Evolutionary conservation across 2,329 filamentous ascomycete species (phyloP).

Genomic region (Neonectria ditissima): DNA sequence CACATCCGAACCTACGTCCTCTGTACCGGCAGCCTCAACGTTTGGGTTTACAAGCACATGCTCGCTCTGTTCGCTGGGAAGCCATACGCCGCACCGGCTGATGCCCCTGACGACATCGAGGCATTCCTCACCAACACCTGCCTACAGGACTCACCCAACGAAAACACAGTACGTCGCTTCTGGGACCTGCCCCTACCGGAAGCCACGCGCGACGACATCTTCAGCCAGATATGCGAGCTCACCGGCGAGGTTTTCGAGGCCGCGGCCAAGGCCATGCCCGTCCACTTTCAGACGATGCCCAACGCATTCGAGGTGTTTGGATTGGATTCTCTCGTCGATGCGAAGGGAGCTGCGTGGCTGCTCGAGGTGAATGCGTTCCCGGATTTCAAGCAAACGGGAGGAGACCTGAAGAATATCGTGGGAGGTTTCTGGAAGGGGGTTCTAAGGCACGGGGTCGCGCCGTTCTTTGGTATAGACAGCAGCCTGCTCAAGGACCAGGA

Average conservation of each 20-base stretch:
- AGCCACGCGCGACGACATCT: constrained; percentile 72
- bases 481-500: constrained; percentile 37
- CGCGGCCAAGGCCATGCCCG: constrained; percentile 82
- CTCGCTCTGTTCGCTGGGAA: constrained; percentile 89
- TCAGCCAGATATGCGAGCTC: constrained; percentile 77
- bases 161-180: constrained; percentile 79
- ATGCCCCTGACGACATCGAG: constrained; percentile 65
- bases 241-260: constrained; percentile 88
- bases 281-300: constrained; percentile 90
- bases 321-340: constrained; percentile 88
- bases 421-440: constrained; percentile 81
- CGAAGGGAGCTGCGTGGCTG: constrained; percentile 73
- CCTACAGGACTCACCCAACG: constrained; percentile 73
- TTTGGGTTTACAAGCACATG: constrained; percentile 92
- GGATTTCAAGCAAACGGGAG: constrained; percentile 94
- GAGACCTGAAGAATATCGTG: constrained; percentile 78
- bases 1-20: constrained; percentile 94
- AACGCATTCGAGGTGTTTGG: constrained; percentile 95
- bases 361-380: constrained; percentile 97
- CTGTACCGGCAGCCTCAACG: constrained; percentile 79
- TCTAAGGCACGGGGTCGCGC: constrained; percentile 72
- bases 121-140: constrained; percentile 96
- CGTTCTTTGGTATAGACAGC: constrained; percentile 69
- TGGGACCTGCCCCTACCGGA: constrained; percentile 70
- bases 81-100: constrained; percentile 75